phyloP scores from a whole-genome alignment of 306 rosid genomes.

The Ziziphus jujuba region DNA sequence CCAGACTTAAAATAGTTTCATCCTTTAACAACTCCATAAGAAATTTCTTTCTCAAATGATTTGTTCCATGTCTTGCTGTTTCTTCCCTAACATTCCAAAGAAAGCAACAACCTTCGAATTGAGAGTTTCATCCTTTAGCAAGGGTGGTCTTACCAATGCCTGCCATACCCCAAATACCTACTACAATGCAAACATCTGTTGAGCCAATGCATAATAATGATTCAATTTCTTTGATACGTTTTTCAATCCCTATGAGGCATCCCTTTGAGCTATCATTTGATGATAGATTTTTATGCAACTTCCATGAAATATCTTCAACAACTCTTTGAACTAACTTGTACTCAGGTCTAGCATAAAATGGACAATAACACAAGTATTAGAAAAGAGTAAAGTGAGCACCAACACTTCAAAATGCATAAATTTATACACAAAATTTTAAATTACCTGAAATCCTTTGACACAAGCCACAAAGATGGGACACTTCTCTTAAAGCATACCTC shows the following conservation, averaged over 20 bases:
- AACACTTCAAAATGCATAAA: no score
- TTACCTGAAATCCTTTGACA: background rate
- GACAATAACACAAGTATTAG: background rate
- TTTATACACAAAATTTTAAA: no score
- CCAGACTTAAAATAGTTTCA: background rate
- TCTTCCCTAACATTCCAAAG: background rate
- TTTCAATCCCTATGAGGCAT: background rate
- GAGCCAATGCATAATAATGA: no score
- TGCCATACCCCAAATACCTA: slow-evolving; percentile 7
- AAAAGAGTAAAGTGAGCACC: no score
- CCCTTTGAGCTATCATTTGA: background rate
- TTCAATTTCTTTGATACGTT: background rate
- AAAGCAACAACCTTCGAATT: background rate
- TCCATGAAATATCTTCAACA: background rate
- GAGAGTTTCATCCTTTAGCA: background rate
- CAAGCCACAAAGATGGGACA: background rate
- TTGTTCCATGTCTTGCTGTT: background rate
- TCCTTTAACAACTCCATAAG: background rate
- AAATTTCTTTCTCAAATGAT: background rate
- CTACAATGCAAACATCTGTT: background rate
- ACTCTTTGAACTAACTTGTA: background rate
- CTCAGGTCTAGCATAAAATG: background rate
- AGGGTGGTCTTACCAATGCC: slow-evolving; percentile 1
- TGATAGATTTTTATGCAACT: background rate
- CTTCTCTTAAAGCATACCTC: background rate